Percentiles rank a stretch among this genome's conserved stretches.
phyloP scores from a whole-genome alignment of 306 rosid species.

The Inga oerstediana region DNA sequence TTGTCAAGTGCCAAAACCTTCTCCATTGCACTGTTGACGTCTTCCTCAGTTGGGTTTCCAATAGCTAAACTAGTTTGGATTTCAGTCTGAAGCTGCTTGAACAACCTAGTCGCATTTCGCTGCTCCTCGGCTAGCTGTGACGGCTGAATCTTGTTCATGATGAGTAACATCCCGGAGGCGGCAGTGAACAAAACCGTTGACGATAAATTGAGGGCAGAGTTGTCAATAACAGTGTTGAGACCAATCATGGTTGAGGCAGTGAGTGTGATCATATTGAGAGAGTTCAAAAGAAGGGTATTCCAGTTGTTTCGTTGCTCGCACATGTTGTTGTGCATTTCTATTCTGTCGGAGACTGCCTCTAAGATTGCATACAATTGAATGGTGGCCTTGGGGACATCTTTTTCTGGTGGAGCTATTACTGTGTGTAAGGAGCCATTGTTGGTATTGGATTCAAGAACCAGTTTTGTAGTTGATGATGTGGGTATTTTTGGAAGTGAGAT shows the following conservation, averaged over 20 bases:
- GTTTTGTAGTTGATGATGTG: background rate
- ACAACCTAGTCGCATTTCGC: slow-evolving; percentile 56
- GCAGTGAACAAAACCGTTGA: slow-evolving; percentile 60
- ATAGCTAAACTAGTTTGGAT: slow-evolving; percentile 44
- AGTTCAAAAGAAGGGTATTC: slow-evolving; percentile 58
- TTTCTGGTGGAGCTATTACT: background rate
- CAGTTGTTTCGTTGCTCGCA: slow-evolving; percentile 60
- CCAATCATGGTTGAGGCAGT: slow-evolving; percentile 59
- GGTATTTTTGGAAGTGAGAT: slow-evolving; percentile 30
- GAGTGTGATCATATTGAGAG: slow-evolving; percentile 68
- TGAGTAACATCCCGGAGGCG: slow-evolving; percentile 54
- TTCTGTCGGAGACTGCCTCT: slow-evolving; percentile 54
- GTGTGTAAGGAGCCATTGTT: slow-evolving; percentile 9
- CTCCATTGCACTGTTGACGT: slow-evolving; percentile 44
- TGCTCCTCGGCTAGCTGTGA: slow-evolving; percentile 78
- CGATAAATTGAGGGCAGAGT: slow-evolving; percentile 41
- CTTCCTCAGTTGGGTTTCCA: slow-evolving; percentile 39
- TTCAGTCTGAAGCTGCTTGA: slow-evolving; percentile 47
- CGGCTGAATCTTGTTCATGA: slow-evolving; percentile 67
- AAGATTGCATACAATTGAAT: slow-evolving; percentile 53
- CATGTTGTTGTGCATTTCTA: slow-evolving; percentile 64
- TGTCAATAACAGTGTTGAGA: slow-evolving; percentile 35
- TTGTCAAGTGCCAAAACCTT: slow-evolving; percentile 52
- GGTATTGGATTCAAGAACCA: slow-evolving; percentile 13
- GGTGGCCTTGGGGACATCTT: slow-evolving; percentile 2